Conservation (phyloP, 1,284 basidiomycete genomes). For the Tilletia walkeri region DNA sequence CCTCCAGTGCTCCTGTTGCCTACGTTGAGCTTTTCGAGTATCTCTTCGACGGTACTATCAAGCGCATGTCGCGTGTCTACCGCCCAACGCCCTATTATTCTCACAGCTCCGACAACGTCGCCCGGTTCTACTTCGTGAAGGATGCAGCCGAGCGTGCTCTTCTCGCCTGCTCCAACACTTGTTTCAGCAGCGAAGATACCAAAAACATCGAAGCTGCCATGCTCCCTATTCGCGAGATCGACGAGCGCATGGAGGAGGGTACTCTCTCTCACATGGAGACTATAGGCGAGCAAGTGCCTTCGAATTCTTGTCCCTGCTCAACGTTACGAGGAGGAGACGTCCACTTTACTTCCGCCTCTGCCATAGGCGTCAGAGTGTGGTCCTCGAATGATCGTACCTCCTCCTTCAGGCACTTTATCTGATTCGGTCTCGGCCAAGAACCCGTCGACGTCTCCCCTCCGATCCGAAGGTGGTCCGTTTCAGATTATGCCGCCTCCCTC, state of each 20-base stretch:
- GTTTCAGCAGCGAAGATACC: not conserved
- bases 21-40: slow-evolving; percentile 40
- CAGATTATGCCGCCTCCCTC: too few species aligned
- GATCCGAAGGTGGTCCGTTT: too few species aligned
- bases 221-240: slow-evolving; percentile 22
- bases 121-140: slow-evolving; percentile 47
- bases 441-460: too few species aligned
- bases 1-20: slow-evolving; percentile 25
- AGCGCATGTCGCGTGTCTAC: slow-evolving; percentile 51
- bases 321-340: slow-evolving; percentile 27
- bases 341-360: not conserved
- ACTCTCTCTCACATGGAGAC: slow-evolving; percentile 51
- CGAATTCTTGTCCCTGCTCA: slow-evolving; percentile 51
- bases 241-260: slow-evolving; percentile 34
- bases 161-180: slow-evolving; percentile 38
- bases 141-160: slow-evolving; percentile 53
- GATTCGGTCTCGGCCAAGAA: too few species aligned
- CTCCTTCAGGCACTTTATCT: too few species aligned
- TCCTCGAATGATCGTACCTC: too few species aligned
- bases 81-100: slow-evolving; percentile 9
- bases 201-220: not conserved
- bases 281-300: slow-evolving; percentile 44
- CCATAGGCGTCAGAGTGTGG: too few species aligned
- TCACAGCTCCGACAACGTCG: slow-evolving; percentile 19
- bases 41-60: slow-evolving; percentile 51